These are phyloP conservation scores for Jatropha curcas DNA, from an alignment of 345 rosid genomes.

Conservation along the genomic window DNA sequence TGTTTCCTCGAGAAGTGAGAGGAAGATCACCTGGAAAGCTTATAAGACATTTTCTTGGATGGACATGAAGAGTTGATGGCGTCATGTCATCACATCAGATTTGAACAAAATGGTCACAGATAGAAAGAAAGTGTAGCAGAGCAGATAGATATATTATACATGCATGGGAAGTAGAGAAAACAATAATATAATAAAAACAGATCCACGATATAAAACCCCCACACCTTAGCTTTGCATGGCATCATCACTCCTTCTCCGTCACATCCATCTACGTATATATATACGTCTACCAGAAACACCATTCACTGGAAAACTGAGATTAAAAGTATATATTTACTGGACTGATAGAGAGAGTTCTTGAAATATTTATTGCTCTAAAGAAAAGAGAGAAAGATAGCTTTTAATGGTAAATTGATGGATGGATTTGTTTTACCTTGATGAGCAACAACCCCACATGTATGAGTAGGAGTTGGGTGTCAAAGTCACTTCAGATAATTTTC, in stretches of 20 bases:
- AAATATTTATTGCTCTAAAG: not conserved
- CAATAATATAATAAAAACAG: too few species aligned
- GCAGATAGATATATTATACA: not conserved
- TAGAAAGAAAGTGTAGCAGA: not conserved
- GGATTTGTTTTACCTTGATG: conserved; percentile 13
- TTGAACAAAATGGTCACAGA: not conserved
- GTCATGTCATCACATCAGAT: not conserved
- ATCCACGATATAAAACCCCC: not conserved
- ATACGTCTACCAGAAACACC: too few species aligned
- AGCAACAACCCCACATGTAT: conserved; percentile 31
- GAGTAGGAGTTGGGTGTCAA: conserved; percentile 14
- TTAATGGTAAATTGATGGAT: conserved; percentile 17
- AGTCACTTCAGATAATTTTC: conserved; percentile 7
- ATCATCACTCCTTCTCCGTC: not conserved
- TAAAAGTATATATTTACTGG: not conserved
- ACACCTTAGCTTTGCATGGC: too few species aligned
- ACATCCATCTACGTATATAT: not conserved
- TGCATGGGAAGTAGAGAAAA: not conserved
- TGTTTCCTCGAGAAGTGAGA: not conserved
- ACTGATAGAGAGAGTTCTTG: not conserved
- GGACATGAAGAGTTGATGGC: not conserved
- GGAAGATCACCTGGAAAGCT: not conserved
- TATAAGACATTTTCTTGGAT: conserved; percentile 4
- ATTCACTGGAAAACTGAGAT: too few species aligned
- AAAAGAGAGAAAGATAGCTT: not conserved